Conservation (phyloP, 2,329 filamentous ascomycete species). For the Coleophoma cylindrospora region DNA sequence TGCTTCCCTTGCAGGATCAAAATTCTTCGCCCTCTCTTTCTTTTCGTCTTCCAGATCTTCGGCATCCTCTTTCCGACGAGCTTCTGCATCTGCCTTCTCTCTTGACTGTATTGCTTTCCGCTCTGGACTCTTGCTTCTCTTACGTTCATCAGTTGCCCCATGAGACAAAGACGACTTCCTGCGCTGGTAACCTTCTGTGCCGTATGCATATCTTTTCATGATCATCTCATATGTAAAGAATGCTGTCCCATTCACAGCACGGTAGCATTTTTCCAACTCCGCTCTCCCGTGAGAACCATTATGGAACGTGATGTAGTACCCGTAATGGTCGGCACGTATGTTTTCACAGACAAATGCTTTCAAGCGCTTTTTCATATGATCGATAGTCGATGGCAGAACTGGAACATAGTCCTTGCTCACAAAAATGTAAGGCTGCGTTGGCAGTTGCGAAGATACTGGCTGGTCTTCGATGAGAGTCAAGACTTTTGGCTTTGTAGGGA, state of each 20-base stretch:
- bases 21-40: slow-evolving; percentile 75
- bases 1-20: slow-evolving; percentile 87
- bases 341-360: slow-evolving; percentile 78
- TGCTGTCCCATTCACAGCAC: slow-evolving; percentile 71
- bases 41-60: slow-evolving; percentile 87
- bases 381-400: slow-evolving; percentile 76
- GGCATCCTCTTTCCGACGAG: slow-evolving; percentile 67
- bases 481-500: slow-evolving; percentile 39
- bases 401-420: slow-evolving; percentile 84
- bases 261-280: slow-evolving; percentile 77
- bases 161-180: slow-evolving; percentile 5
- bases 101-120: slow-evolving; percentile 37
- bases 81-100: slow-evolving; percentile 61
- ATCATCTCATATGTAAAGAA: slow-evolving; percentile 92
- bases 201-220: slow-evolving; percentile 67
- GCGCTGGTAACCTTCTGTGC: slow-evolving; percentile 14
- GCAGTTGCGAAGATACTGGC: slow-evolving; percentile 63
- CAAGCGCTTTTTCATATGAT: slow-evolving; percentile 84
- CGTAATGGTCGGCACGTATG: slow-evolving; percentile 76
- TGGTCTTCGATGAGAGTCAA: slow-evolving; percentile 52
- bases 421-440: slow-evolving; percentile 83
- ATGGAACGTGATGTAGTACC: slow-evolving; percentile 90
- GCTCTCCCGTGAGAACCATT: slow-evolving; percentile 70
- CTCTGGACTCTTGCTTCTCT: slow-evolving; percentile 37
- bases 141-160: slow-evolving; percentile 20